Evolutionary conservation across 768 basidiomycete genomes (phyloP).

Genomic region (Suillus discolor): DNA sequence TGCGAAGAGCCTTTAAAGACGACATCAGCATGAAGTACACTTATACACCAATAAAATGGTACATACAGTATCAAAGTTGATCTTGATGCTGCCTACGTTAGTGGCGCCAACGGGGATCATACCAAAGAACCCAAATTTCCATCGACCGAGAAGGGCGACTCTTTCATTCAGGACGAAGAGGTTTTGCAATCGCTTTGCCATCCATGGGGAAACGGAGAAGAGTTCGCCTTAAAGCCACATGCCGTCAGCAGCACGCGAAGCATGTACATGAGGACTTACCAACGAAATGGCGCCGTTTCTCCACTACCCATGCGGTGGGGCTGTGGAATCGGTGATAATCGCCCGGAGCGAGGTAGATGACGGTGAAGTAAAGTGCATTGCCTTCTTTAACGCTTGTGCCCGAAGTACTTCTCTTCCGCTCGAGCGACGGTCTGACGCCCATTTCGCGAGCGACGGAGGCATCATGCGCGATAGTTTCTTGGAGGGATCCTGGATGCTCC

Average conservation of each 20-base stretch:
- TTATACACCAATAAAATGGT: background rate
- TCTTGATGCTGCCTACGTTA: constrained; percentile 94
- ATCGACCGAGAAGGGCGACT: constrained; percentile 90
- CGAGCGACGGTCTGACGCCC: constrained; percentile 51
- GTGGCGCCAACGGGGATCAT: constrained; percentile 99
- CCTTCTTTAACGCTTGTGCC: constrained; percentile 64
- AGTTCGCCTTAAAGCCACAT: constrained; percentile 65
- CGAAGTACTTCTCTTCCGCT: constrained; percentile 38
- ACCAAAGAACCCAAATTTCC: constrained; percentile 94
- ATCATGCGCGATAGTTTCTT: constrained; percentile 66
- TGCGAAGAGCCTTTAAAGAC: constrained; percentile 70
- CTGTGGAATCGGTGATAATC: constrained; percentile 99
- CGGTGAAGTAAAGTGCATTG: constrained; percentile 87
- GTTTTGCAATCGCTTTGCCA: constrained; percentile 89
- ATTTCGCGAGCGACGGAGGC: constrained; percentile 73
- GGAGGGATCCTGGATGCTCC: constrained; percentile 49
- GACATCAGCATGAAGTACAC: constrained; percentile 3
- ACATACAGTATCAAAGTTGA: constrained; percentile 88
- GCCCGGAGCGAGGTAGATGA: constrained; percentile 97
- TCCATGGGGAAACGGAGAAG: constrained; percentile 95
- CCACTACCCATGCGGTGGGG: constrained; percentile 96
- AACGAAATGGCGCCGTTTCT: constrained; percentile 92
- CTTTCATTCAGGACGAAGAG: constrained; percentile 98
- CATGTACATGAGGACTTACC: constrained; percentile 48
- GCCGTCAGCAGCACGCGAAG: background rate